Evolutionary conservation across 805 yeast species (phyloP).

Genomic region (Candida ovalis): DNA sequence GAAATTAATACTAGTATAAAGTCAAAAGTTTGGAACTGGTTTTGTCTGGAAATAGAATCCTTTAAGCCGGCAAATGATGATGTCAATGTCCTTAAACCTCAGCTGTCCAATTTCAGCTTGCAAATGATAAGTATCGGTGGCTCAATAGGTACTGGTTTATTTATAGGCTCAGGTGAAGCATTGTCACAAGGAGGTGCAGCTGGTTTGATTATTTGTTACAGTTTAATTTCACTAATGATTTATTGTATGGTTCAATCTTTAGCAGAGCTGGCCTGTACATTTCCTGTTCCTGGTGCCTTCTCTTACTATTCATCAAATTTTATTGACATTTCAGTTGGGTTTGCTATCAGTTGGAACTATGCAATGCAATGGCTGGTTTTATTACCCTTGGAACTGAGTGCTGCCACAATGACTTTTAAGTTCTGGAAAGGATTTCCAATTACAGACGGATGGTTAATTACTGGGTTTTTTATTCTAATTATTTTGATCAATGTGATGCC

Average conservation of each 20-base stretch:
- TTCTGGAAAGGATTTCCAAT: conserved; percentile 42
- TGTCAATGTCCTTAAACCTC: conserved; percentile 16
- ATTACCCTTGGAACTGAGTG: conserved; percentile 49
- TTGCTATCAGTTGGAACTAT: conserved; percentile 58
- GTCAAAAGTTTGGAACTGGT: conserved; percentile 9
- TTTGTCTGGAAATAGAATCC: conserved; percentile 19
- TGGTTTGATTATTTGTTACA: conserved; percentile 53
- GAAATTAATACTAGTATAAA: not conserved
- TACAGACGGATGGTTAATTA: conserved; percentile 47
- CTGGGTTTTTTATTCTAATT: conserved; percentile 46
- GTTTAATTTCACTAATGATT: conserved; percentile 51
- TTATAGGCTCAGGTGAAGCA: conserved; percentile 62
- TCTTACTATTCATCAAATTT: conserved; percentile 59
- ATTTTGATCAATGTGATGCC: conserved; percentile 49
- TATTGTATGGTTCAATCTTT: conserved; percentile 58
- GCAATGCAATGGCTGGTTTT: conserved; percentile 50
- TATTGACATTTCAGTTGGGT: conserved; percentile 59
- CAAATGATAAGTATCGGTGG: conserved; percentile 70
- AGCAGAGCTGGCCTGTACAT: conserved; percentile 57
- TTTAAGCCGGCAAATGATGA: conserved; percentile 28
- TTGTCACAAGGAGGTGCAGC: conserved; percentile 63
- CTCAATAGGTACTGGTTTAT: conserved; percentile 65
- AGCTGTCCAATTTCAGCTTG: conserved; percentile 39
- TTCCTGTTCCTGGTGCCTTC: conserved; percentile 64
- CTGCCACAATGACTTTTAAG: conserved; percentile 50